Conservation (phyloP, 2,329 filamentous ascomycete species). For the Trichoderma endophyticum region DNA sequence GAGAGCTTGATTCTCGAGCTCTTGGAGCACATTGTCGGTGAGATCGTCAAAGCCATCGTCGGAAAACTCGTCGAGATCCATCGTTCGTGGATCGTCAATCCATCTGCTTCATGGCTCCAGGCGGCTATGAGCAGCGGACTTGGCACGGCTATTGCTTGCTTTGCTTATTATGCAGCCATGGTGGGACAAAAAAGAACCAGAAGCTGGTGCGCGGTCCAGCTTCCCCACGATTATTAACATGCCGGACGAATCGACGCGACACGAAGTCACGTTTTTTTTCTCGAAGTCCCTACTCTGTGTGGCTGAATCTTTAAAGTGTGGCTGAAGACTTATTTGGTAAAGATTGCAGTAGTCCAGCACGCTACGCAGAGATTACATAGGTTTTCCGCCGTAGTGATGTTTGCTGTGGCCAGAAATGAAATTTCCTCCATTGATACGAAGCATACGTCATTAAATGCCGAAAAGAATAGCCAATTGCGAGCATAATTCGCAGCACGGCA, state of each 20-base stretch:
- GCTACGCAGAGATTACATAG: background rate
- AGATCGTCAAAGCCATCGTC: slow-evolving; percentile 63
- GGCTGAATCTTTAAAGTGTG: background rate
- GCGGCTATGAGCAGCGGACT: background rate
- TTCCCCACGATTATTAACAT: background rate
- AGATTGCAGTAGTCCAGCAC: background rate
- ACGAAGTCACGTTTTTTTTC: slow-evolving; percentile 30
- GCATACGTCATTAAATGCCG: background rate
- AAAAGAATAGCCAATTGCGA: background rate
- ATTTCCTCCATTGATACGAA: background rate
- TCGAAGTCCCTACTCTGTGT: background rate
- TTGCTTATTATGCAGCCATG: background rate
- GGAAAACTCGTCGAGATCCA: slow-evolving; percentile 56
- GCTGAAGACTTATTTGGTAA: background rate
- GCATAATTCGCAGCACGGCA: background rate
- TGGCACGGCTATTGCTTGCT: background rate
- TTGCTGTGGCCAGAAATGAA: background rate
- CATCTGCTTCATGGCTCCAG: slow-evolving; percentile 19
- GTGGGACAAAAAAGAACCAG: background rate
- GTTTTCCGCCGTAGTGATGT: background rate
- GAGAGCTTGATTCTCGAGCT: slow-evolving; percentile 63
- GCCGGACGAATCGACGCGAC: slow-evolving; percentile 24
- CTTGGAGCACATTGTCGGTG: slow-evolving; percentile 54
- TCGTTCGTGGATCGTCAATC: slow-evolving; percentile 25
- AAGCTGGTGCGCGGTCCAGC: background rate